phyloP scores from a whole-genome alignment of 2,329 filamentous ascomycete genomes.

The Xylariomycetidae sp. region DNA sequence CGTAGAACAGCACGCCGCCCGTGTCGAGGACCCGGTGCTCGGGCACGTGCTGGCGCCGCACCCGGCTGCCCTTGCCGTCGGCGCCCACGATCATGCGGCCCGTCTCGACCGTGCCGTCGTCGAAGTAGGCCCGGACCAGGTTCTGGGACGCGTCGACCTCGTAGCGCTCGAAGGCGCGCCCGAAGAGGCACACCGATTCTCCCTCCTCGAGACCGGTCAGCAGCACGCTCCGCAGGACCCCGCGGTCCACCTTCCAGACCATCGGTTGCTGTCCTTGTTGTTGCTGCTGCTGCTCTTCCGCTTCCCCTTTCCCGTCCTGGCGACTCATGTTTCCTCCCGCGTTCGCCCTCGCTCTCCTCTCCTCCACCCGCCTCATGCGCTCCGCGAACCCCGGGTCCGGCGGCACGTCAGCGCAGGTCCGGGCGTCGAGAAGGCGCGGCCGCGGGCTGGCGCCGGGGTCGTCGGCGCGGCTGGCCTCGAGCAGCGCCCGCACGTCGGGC shows the following conservation, averaged over 20 bases:
- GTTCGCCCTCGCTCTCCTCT: constrained; percentile 10
- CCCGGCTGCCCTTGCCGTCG: constrained; percentile 31
- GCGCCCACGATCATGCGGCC: constrained; percentile 34
- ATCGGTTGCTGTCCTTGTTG: constrained; percentile 5
- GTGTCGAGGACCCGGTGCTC: constrained; percentile 31
- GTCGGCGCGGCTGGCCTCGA: constrained; percentile 35
- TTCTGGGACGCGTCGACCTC: constrained; percentile 3
- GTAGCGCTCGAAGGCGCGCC: constrained; percentile 3
- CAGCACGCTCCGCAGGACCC: constrained; percentile 28
- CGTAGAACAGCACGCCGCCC: constrained; percentile 32
- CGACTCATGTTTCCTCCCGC: constrained; percentile 14
- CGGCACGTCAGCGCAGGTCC: constrained; percentile 47
- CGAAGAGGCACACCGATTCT: too few relatives aligned
- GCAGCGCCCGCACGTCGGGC: constrained; percentile 30
- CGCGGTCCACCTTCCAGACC: constrained; percentile 28
- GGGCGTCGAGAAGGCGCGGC: constrained; percentile 53
- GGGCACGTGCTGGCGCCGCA: constrained; percentile 34
- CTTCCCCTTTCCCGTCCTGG: constrained; percentile 4
- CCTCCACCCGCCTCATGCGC: constrained; percentile 43
- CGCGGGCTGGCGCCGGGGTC: constrained; percentile 44
- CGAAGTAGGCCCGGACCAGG: constrained; percentile 25
- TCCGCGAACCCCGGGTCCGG: constrained; percentile 45
- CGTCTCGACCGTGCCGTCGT: constrained; percentile 25
- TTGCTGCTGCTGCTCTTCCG: constrained; percentile 7
- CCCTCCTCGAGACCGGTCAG: constrained; percentile 20